phyloP scores from a whole-genome alignment of 208 protist species.

The Phytomonas sp. region DNA sequence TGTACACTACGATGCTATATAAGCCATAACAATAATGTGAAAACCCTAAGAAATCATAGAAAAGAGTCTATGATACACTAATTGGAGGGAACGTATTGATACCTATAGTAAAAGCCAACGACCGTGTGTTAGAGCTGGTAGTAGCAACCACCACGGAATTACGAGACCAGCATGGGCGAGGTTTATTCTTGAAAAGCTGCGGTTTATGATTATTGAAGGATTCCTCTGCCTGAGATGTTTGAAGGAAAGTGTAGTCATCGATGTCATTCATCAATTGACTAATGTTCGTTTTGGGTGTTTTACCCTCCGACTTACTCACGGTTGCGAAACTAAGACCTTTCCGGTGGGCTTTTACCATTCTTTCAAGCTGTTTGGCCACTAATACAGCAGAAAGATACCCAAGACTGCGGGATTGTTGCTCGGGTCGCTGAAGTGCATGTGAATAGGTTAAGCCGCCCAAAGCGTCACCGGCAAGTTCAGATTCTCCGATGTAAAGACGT shows the following conservation, averaged over 20 bases:
- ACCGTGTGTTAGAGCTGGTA: slow-evolving; percentile 1
- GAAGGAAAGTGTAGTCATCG: neutral
- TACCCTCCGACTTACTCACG: neutral
- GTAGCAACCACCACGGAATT: neutral
- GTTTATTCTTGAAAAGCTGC: slow-evolving; percentile 3
- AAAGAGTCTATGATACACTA: neutral
- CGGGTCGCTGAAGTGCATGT: neutral
- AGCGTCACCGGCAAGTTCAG: neutral
- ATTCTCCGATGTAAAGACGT: slow-evolving; percentile 21
- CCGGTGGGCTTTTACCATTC: slow-evolving; percentile 2
- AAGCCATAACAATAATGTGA: neutral
- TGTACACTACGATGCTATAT: neutral
- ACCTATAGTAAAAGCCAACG: neutral
- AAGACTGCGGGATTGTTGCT: neutral
- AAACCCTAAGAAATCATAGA: neutral
- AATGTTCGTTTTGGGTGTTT: neutral
- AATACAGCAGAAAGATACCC: neutral
- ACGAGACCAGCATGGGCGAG: slow-evolving; percentile 5
- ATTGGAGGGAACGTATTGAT: neutral
- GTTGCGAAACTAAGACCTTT: slow-evolving; percentile 3
- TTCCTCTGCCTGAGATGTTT: neutral
- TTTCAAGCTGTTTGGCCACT: slow-evolving; percentile 8
- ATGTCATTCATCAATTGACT: slow-evolving; percentile 2
- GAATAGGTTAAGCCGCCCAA: neutral
- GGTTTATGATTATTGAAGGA: neutral